phyloP scores from a whole-genome alignment of 345 rosid species.

The Iberis pinnata region DNA sequence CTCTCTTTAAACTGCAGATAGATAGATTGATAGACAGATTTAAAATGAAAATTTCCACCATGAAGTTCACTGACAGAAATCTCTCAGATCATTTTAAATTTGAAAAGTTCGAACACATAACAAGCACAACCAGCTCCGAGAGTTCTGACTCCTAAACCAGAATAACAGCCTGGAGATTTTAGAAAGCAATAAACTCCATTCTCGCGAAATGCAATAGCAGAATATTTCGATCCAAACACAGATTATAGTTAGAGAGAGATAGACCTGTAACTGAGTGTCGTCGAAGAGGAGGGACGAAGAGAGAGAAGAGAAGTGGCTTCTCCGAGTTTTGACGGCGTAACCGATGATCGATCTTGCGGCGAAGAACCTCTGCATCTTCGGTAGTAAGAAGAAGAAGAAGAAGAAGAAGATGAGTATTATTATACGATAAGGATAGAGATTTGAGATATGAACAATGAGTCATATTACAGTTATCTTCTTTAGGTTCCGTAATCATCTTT shows the following conservation, averaged over 20 bases:
- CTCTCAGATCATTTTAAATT: not conserved
- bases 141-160: no score
- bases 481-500: no score
- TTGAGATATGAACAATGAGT: no score
- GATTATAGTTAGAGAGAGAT: not conserved
- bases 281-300: conserved; percentile 81
- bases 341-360: conserved; percentile 35
- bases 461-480: no score
- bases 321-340: conserved; percentile 23
- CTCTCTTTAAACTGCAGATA: conserved; percentile 74
- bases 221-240: not conserved
- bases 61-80: no score
- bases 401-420: no score
- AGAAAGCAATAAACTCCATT: no score
- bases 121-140: no score
- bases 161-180: no score
- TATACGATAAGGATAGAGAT: no score
- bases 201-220: not conserved
- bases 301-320: conserved; percentile 37
- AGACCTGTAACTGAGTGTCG: conserved; percentile 88
- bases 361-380: conserved; percentile 41
- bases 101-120: not conserved
- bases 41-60: not conserved
- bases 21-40: no score
- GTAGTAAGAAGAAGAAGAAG: no score